Conservation (phyloP, 2,329 filamentous ascomycete species). For the Pestalotiopsis sp. region DNA sequence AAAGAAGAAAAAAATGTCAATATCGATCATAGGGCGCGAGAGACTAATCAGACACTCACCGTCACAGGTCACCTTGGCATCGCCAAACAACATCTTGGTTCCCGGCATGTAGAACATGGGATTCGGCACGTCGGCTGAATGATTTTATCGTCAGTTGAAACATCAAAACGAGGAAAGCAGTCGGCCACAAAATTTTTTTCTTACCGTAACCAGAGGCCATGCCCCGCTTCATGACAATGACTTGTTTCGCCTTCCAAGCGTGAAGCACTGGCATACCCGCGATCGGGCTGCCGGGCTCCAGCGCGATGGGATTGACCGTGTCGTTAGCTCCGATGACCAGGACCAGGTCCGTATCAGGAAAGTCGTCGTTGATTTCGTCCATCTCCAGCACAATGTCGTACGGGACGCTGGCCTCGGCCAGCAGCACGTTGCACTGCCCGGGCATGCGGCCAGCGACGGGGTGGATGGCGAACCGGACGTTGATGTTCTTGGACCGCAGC, state of each 20-base stretch:
- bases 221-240: constrained; percentile 90
- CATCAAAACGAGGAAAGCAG: neutral
- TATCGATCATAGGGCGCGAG: neutral
- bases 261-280: constrained; percentile 92
- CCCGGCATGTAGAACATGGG: constrained; percentile 93
- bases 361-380: constrained; percentile 96
- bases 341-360: constrained; percentile 80
- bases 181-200: constrained; percentile 27
- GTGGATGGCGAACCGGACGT: constrained; percentile 87
- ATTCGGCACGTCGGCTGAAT: constrained; percentile 80
- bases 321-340: constrained; percentile 92
- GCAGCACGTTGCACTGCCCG: constrained; percentile 87
- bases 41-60: constrained; percentile 48
- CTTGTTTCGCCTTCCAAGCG: constrained; percentile 92
- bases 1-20: neutral
- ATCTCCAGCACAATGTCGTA: constrained; percentile 94
- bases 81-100: constrained; percentile 90
- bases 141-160: neutral
- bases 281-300: constrained; percentile 82
- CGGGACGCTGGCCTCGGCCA: constrained; percentile 84
- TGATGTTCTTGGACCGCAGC: constrained; percentile 75
- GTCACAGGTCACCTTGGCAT: constrained; percentile 83
- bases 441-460: constrained; percentile 92
- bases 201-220: constrained; percentile 85
- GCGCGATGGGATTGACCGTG: constrained; percentile 86